phyloP scores from a whole-genome alignment of 2,329 filamentous ascomycete species.

The Curvularia hawaiiensis region DNA sequence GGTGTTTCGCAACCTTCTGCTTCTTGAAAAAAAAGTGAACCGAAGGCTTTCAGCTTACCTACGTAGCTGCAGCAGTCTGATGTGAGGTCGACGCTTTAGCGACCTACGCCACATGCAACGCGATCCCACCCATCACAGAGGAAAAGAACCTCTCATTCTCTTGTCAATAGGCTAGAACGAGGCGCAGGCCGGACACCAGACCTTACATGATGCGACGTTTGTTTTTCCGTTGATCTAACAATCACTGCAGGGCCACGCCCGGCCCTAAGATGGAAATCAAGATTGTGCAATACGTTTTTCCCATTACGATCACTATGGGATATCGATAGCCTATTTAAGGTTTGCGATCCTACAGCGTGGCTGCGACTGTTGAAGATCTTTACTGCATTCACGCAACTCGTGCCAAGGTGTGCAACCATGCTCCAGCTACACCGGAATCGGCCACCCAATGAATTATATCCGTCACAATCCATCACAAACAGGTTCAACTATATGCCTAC shows the following conservation, averaged over 20 bases:
- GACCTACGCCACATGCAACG: background rate
- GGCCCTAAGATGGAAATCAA: background rate
- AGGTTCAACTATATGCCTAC: background rate
- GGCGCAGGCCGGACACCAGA: background rate
- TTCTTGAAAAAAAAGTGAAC: background rate
- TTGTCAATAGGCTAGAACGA: background rate
- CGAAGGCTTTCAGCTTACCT: background rate
- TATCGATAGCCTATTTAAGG: background rate
- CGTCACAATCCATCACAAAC: background rate
- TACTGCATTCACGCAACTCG: background rate
- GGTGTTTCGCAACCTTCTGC: background rate
- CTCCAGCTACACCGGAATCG: background rate
- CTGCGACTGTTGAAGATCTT: no score
- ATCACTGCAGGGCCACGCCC: no score
- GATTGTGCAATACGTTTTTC: background rate
- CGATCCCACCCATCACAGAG: background rate
- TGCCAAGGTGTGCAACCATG: background rate
- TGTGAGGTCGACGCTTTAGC: background rate
- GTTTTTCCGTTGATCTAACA: background rate
- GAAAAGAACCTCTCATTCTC: background rate
- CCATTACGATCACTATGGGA: background rate
- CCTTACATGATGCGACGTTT: background rate
- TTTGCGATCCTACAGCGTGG: background rate
- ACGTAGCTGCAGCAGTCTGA: background rate
- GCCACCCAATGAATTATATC: background rate